Evolutionary conservation across 2,329 filamentous ascomycete genomes (phyloP), one percentile per base, ranked within the genome.

Genomic region (Monosporascus ibericus): DNA sequence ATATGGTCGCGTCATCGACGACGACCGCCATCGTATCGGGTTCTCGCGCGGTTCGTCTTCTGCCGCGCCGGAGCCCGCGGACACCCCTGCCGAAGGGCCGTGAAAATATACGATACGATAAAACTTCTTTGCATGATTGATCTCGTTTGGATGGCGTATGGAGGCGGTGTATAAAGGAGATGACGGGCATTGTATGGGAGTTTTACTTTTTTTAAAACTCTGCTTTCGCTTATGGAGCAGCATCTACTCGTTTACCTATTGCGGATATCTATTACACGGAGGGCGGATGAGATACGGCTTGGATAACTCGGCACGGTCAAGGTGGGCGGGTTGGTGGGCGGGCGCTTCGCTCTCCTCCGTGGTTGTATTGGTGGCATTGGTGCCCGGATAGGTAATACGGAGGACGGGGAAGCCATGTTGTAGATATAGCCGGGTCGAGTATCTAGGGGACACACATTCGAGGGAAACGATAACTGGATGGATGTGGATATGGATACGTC

Each of bases 1-100:
- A 59, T 62, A 61, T 30, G 60, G 60, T 17, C 57, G 58, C 25
- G 60, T 62, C 39, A 53, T 62, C 49, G 58, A 62, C 44, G 60
- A 62, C 40, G 24, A 61, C 27, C 56, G 60, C 40, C 48, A 53
- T 17, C 50, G 53, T 8, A 62, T 62, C 46, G 60, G 60, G 18
- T 62, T 48, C 39, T 50, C 48, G 22, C 22, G 27, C 11, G 48
- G 38, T 17, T 46, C 27, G 8, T 27, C 30, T 5, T 34, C 42
- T 11, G 22, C 22, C 6, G 25, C 24, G 24, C 25, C 42, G 3
- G 24, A 46, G 24, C 42, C 42, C 14, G 42, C 22, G 24, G 17
- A 46, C 1, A 2, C 24, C 42, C 42, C 42, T 9, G 17, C 2
- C 7, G 39, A 30, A 11, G 24, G 17, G 24, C 5, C 42, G 15